Base-by-base conservation (phyloP, 2,329 filamentous ascomycete species). In the Epichloe elymi region DNA sequence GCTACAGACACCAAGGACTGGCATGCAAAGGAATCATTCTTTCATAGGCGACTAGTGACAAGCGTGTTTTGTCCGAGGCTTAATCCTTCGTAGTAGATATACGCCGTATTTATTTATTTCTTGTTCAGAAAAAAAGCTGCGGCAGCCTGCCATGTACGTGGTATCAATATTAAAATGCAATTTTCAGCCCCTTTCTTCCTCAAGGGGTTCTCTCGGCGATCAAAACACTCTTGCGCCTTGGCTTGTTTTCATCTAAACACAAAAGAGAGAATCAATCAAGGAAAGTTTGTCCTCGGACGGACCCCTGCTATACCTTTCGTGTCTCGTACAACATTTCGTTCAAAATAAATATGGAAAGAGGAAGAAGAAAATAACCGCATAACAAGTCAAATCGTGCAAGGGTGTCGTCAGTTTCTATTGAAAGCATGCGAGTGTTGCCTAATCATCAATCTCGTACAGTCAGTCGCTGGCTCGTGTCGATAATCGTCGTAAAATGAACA, bases 391-490 rank as follows among this genome's bases (percentile, higher is more conserved):
- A 38, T 51, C 40, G 35, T 48, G n/a, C 30, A 42, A 40, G 10
- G 8, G 33, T 38, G 40, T 48, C 46, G 23, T 36, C 19, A 35
- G 7, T 40, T 20, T 17, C 35, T 42, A 44, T n/a, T 36, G 42
- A 46, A 51, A 23, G 39, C 46, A 41, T 46, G 26, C 19, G 30
- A 36, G 36, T 37, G 30, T 40, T 46, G 30, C 20, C 12, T 33
- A 40, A 49, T 45, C 42, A 39, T 52, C 42, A 52, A 20, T 26
- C 37, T 52, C 51, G 36, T 52, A 40, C 42, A 52, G 26, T 43
- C 48, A 50, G 26, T 49, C 46, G 41, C 48, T 45, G 41, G 41
- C 46, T 52, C 46, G 37, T 52, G 19, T 48, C 47, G 20, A 38
- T 40, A n/a, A 39, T 49, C 46, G 35, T 26, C 26, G 26, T 26